Base-by-base conservation (phyloP, 2,329 filamentous ascomycete genomes). In the Lachnellula occidentalis region DNA sequence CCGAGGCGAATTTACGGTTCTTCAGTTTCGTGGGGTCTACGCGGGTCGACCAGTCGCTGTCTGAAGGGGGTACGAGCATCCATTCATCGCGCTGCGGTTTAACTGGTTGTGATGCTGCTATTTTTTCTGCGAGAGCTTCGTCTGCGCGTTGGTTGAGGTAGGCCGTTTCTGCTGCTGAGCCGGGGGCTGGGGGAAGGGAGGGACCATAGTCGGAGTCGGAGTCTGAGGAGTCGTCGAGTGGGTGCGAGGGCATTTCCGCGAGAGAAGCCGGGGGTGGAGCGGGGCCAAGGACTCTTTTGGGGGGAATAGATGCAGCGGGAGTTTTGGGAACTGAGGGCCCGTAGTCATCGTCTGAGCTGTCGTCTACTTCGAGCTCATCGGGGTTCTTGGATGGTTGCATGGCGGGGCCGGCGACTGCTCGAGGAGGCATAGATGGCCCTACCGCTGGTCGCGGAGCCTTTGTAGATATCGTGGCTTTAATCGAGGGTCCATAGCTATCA, bases 11-110 rank as follows among this genome's bases (percentile, higher is more conserved):
- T 61, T 89, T 91, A 57, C 90, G 86, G 59, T 83, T 86, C 64
- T 86, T 85, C 56, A 92, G 76, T 70, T 92, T 92, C 4, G 90
- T 92, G 1, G 92, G 90, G 71, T 96, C 92, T 62, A 88, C 74
- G 69, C 88, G 73, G 60, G 80, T 81, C 67, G 73, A 74, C 75
- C 67, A 76, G 67, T 72, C 77, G 66, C 70, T 71, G 21, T 76
- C 71, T 2, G 76, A 74, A 0, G 88, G 88, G 1, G 87, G 87
- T 1, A 82, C 80, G 46, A 90, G 76, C 88, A 92, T 92, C 88
- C 88, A 92, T 65, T 90, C 86, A 74, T 95, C 92, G 64, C 92
- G 85, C 68, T 86, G 80, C 5, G 79, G 76, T 48, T 80, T 78
- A 17, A 70, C 62, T 37, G 63, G 67, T 5, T 72, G 49, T 4